Base-by-base conservation (phyloP, 2,329 filamentous ascomycete species). In the Alternaria arbusti region DNA sequence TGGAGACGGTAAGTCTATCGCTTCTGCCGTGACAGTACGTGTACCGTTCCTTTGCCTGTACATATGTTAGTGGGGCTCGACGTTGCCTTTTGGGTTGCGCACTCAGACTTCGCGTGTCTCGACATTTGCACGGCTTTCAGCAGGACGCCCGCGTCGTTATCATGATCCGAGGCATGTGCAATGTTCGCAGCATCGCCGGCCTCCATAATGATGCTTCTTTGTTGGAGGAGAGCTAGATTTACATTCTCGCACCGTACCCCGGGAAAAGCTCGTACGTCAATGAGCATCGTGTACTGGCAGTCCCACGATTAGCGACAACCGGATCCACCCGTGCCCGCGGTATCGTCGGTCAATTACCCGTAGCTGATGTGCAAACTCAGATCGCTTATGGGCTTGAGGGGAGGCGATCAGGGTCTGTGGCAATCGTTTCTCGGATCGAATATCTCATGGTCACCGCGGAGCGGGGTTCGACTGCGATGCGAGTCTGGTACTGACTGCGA, bases 61-160 rank as follows among this genome's bases (percentile, higher is more conserved):
- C 30, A 56, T 22, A 17, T 13, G 20, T 60, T 43, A 60, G 61
- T 22, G 46, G 22, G 17, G n/a, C 10, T 47, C 15, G 15, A 23
- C 32, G 5, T 46, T 45, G 44, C 12, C 15, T 17, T 30, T 15
- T 54, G 10, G 36, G 36, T 45, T 10, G 55, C 45, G 46, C 56
- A 63, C 61, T 22, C 57, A 46, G 50, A 45, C 12, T 55, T 17
- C 10, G 50, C n/a, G 5, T 44, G 55, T 26, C 40, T 62, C n/a
- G 49, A 26, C 5, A 15, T 40, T 17, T 25, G 40, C 17, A 58
- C 28, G 23, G 59, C 36, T 30, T 58, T 17, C n/a, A 54, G 47
- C 20, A 58, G 43, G 17, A 58, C 15, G 10, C 26, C 46, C 10
- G 44, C 32, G 28, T 23, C 57, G 17, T 17, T 58, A 15, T 51